Conservation (phyloP, 2,329 filamentous ascomycete species). For the Alternaria viburni region DNA sequence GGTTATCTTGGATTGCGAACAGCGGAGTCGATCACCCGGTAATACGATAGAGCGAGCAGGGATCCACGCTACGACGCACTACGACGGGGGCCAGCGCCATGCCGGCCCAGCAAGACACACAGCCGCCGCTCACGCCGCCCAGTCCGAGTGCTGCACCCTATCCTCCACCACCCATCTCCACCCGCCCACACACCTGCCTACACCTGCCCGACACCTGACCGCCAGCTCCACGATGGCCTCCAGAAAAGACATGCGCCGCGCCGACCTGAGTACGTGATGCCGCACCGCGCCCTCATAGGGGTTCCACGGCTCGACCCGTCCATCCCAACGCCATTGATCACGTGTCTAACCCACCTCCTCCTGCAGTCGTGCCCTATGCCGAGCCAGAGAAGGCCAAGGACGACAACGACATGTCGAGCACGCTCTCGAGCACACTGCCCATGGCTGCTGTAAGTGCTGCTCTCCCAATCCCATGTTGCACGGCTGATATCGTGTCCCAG, state of each 20-base stretch:
- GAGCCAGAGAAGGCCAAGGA: constrained; percentile 71
- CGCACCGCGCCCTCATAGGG: constrained; percentile 2
- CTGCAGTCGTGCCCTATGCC: constrained; percentile 83
- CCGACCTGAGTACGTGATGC: constrained; percentile 70
- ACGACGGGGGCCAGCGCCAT: neutral
- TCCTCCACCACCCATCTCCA: constrained; percentile 22
- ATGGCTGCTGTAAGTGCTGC: constrained; percentile 77
- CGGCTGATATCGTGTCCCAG: constrained; percentile 49
- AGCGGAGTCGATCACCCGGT: constrained; percentile 18
- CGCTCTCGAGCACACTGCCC: constrained; percentile 78
- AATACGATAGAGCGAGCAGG: constrained; percentile 13
- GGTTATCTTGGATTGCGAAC: constrained; percentile 16
- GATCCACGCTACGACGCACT: constrained; percentile 6
- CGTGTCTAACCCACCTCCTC: constrained; percentile 30
- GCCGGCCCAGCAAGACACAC: constrained; percentile 1
- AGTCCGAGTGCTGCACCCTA: constrained; percentile 6
- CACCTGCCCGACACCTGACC: constrained; percentile 15
- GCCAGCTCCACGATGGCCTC: constrained; percentile 61
- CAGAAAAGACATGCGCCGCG: constrained; percentile 77
- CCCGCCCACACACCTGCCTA: constrained; percentile 10
- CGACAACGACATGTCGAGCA: constrained; percentile 72
- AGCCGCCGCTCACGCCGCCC: constrained; percentile 2
- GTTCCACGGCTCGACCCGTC: neutral
- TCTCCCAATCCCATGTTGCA: constrained; percentile 21
- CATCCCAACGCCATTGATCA: constrained; percentile 21